Base-by-base conservation (phyloP, 805 yeast genomes). In the Yarrowia porcina region DNA sequence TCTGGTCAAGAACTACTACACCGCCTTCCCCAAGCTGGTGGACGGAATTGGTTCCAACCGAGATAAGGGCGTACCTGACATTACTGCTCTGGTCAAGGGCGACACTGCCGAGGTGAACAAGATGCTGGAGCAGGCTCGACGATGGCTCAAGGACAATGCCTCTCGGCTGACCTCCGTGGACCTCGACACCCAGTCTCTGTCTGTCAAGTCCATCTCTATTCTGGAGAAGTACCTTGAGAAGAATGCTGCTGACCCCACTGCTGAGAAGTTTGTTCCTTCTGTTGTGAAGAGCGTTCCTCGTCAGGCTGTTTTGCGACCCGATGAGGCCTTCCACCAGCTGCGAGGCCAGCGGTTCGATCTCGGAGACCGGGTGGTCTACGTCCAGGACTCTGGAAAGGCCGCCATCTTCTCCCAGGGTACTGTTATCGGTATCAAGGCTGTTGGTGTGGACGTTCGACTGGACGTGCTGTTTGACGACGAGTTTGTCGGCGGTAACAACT, bases 361-460 rank as follows among this genome's bases (percentile, higher is more conserved):
- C 21, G 99, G 99, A 69, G 97, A 94, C 71, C 83, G 99, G 65
- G 90, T 94, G 30, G 82, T 89, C 23, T 91, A 89, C 67, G 88
- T 90, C 21, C 87, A 88, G 68, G 89, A 86, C 68, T 84, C 89
- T 23, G 98, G 98, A 59, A 90, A 89, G 70, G 96, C 92, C 15
- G 96, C 97, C 27, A 75, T 86, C 63, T 90, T 88, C 71, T 81
- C 89, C 25, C 88, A 88, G 70, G 99, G 99, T 72, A 91, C 97
- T 0, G 96, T 94, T 62, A 87, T 89, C 56, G 78, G 83, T 41
- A 90, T 89, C 42, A 80, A 83, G 35, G 83, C 85, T 67, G 80
- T 83, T 35, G 82, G 83, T 10, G 70, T 76, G n/a, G 75, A 71
- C 59, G 72, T 82, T 11, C 82, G 86, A 0, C 77, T 94, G 63